Conservation (phyloP, 1,284 basidiomycete genomes). For the Schizophyllum commune region DNA sequence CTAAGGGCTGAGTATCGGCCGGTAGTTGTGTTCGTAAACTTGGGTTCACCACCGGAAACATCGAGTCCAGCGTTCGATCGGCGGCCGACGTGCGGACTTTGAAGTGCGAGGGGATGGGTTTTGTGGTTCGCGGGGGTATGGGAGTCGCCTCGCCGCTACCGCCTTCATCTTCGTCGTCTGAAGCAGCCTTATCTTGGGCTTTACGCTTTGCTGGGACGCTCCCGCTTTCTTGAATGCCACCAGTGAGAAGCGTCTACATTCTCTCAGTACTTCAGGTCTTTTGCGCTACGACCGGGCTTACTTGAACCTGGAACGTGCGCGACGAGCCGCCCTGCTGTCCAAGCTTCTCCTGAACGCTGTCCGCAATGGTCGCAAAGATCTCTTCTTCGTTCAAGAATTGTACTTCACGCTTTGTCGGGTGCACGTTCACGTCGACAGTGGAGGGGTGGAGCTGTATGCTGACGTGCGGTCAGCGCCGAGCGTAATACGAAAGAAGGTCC, state of each 20-base stretch:
- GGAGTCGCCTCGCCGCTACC: slow-evolving; percentile 22
- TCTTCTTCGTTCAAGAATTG: slow-evolving; percentile 92
- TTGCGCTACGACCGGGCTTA: slow-evolving; percentile 19
- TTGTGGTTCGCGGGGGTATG: slow-evolving; percentile 33
- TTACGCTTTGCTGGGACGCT: slow-evolving; percentile 28
- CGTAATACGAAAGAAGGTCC: slow-evolving; percentile 3
- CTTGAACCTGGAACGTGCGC: slow-evolving; percentile 80
- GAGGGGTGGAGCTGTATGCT: slow-evolving; percentile 82
- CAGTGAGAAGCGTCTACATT: slow-evolving; percentile 54
- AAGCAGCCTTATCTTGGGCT: slow-evolving; percentile 28
- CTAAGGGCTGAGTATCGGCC: too few species aligned
- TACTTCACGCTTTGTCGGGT: slow-evolving; percentile 96
- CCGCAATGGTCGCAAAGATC: slow-evolving; percentile 78
- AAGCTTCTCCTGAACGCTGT: slow-evolving; percentile 61
- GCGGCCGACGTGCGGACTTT: slow-evolving; percentile 88
- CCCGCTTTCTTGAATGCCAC: slow-evolving; percentile 31
- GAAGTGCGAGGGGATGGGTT: slow-evolving; percentile 61
- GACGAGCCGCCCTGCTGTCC: slow-evolving; percentile 55
- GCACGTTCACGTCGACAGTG: slow-evolving; percentile 95
- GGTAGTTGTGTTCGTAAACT: slow-evolving; percentile 30
- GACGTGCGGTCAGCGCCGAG: slow-evolving; percentile 3
- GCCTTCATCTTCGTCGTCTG: slow-evolving; percentile 25
- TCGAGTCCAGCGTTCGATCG: slow-evolving; percentile 89
- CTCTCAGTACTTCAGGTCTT: neutral
- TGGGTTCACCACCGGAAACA: slow-evolving; percentile 66